Evolutionary conservation across 2,329 filamentous ascomycete species (phyloP), one percentile per base, ranked within the genome.

Genomic region (Fusarium torreyae): DNA sequence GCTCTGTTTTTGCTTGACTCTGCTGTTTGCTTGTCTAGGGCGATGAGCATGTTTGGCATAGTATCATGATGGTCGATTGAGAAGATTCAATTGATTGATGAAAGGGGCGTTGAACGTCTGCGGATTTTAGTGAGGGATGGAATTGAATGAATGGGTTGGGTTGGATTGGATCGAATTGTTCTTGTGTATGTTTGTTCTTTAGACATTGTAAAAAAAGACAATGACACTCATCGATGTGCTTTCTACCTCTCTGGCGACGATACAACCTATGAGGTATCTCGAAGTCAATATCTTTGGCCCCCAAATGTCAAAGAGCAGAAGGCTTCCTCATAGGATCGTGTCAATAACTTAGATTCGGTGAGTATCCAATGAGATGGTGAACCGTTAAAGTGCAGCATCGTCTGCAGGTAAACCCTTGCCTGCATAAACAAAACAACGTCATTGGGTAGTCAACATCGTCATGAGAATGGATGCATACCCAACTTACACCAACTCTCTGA

Each of bases 161-260:
- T 64, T 56, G 49, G 42, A 18, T 56, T 57, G 40, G 56, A 45
- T 38, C 33, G 62, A 38, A 48, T 65, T 59, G 20, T 64, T 46
- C 48, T 53, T 49, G 63, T 38, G 42, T 60, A 60, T 66, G 42
- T 48, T 59, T 36, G 43, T 57, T 59, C 24, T 43, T 43, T 65
- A 65, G 60, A 65, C 60, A 60, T 40, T 65, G 63, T 66, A 66
- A 58, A 66, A 49, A 49, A 66, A 63, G 50, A 62, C 46, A 65
- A 66, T 66, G 55, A 56, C 46, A 60, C 45, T 65, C 52, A 26
- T 49, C 28, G 46, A 59, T 24, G 39, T 34, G 40, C 11, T 34
- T n/a, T 17, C 36, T 53, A 18, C 24, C 17, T n/a, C 15, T 33
- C 17, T n/a, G 9, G 28, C 13, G 10, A 31, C 11, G 28, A 31